phyloP scores from a whole-genome alignment of 2,329 filamentous ascomycete species.

The Achaetomium macrosporum region DNA sequence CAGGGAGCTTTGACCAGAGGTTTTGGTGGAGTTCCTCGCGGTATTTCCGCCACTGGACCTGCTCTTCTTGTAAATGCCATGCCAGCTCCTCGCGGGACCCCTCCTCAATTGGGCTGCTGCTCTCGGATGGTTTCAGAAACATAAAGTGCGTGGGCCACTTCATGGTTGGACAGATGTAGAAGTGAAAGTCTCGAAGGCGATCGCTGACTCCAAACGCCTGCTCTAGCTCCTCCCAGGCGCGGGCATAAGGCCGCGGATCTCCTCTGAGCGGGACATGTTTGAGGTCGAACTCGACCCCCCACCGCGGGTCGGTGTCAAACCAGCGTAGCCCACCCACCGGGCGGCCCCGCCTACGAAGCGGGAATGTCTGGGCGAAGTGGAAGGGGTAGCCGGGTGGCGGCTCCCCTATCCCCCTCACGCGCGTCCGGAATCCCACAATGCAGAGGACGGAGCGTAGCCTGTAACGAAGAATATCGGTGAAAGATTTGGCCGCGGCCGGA shows the following conservation, averaged over 20 bases:
- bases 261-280: not conserved
- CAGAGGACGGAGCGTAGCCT: not conserved
- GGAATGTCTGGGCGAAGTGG: constrained; percentile 4
- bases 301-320: not conserved
- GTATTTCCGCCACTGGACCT: too few relatives aligned
- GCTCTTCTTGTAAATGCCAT: not conserved
- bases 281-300: not conserved
- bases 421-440: not conserved
- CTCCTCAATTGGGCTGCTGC: not conserved
- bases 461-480: not conserved
- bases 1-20: too few relatives aligned
- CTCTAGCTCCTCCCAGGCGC: not conserved
- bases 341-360: not conserved
- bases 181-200: not conserved
- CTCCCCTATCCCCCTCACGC: not conserved
- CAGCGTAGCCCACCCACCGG: not conserved
- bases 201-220: not conserved
- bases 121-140: not conserved
- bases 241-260: not conserved
- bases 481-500: not conserved
- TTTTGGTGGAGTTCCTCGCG: too few relatives aligned
- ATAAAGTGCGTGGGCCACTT: not conserved
- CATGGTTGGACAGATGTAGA: not conserved
- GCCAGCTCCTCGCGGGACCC: not conserved
- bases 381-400: not conserved